Evolutionary conservation across 305 asterid species (phyloP).

Genomic region (Fraxinus floribunda): DNA sequence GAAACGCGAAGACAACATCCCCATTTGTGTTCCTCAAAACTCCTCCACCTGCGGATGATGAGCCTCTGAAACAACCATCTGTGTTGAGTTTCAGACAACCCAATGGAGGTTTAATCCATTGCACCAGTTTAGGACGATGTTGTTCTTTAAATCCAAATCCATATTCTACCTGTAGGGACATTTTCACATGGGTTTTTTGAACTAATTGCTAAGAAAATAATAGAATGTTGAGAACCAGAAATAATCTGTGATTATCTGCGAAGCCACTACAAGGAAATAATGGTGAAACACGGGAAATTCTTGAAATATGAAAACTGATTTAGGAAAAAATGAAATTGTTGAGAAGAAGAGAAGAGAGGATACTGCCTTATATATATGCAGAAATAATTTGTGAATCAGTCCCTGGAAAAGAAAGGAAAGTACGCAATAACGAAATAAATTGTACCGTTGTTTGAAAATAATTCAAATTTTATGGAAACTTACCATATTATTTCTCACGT

Average conservation of each 20-base stretch:
- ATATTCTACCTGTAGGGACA: background rate
- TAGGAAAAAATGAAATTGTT: no score
- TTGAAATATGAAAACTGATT: no score
- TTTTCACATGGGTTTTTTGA: no score
- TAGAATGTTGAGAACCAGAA: background rate
- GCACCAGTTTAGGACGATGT: background rate
- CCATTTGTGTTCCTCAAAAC: background rate
- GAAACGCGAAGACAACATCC: background rate
- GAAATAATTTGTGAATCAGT: no score
- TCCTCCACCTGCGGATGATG: background rate
- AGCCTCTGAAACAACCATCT: background rate
- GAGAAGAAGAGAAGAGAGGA: no score
- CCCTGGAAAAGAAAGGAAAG: no score
- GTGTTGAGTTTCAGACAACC: background rate
- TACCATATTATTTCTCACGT: no score
- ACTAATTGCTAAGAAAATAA: background rate
- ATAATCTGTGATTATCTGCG: background rate
- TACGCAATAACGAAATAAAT: no score
- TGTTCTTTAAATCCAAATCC: background rate
- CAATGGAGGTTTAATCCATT: background rate
- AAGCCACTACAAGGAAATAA: background rate
- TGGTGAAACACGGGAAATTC: no score
- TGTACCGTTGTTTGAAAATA: no score
- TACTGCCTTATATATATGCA: no score
- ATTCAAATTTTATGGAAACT: no score